Conservation (phyloP, 1,139 yeast species). For the Suhomyces yuchorum region DNA sequence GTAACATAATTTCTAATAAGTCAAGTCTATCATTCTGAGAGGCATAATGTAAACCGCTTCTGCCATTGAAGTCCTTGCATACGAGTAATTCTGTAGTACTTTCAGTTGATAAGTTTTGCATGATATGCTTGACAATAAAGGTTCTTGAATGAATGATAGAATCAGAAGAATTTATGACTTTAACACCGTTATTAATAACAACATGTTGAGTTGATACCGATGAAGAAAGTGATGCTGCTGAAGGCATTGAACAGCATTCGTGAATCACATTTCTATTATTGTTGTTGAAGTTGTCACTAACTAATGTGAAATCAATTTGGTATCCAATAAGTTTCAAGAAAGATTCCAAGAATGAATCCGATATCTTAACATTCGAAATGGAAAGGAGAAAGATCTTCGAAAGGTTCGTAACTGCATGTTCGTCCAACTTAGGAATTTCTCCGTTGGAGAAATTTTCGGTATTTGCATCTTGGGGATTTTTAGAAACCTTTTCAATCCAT, state of each 20-base stretch:
- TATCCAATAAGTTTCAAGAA: slow-evolving; percentile 48
- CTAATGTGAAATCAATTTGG: slow-evolving; percentile 43
- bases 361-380: slow-evolving; percentile 53
- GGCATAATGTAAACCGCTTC: slow-evolving; percentile 88
- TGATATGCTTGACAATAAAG: slow-evolving; percentile 39
- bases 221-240: slow-evolving; percentile 31
- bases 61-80: slow-evolving; percentile 66
- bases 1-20: slow-evolving; percentile 50
- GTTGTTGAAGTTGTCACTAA: slow-evolving; percentile 45
- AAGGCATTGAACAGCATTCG: slow-evolving; percentile 46
- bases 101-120: slow-evolving; percentile 26
- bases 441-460: background rate
- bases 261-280: slow-evolving; percentile 45
- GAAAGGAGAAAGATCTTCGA: slow-evolving; percentile 69
- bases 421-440: slow-evolving; percentile 3
- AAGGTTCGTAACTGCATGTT: slow-evolving; percentile 40
- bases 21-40: slow-evolving; percentile 68
- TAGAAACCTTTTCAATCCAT: slow-evolving; percentile 51
- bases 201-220: slow-evolving; percentile 37
- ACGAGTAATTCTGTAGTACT: slow-evolving; percentile 31
- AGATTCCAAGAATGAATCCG: slow-evolving; percentile 49
- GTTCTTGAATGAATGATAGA: slow-evolving; percentile 44
- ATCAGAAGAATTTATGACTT: slow-evolving; percentile 45
- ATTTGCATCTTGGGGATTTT: slow-evolving; percentile 7
- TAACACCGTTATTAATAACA: slow-evolving; percentile 48